A percentile compares a stretch with the other conserved stretches of the same genome.
Evolutionary conservation across 2,329 filamentous ascomycete genomes (phyloP).

Genomic region (Cladophialophora immunda): DNA sequence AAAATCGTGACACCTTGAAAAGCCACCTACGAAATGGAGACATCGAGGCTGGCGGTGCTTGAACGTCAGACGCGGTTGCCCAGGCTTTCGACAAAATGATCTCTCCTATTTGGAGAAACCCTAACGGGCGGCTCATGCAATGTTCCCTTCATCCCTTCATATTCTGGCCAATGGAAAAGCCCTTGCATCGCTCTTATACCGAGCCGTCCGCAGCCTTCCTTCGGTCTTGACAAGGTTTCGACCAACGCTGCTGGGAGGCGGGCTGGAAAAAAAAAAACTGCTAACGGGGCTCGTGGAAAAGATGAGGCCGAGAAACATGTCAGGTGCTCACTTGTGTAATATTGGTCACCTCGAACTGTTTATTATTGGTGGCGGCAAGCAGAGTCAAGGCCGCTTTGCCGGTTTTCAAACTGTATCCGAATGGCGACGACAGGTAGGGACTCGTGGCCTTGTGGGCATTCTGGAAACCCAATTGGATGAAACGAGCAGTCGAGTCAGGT

Average conservation of each 20-base stretch:
- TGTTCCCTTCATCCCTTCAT: neutral
- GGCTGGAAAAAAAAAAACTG: neutral
- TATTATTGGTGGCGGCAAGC: neutral
- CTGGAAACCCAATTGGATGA: neutral
- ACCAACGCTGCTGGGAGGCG: neutral
- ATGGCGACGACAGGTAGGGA: neutral
- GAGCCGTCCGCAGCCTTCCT: neutral
- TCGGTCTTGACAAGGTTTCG: neutral
- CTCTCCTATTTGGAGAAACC: neutral
- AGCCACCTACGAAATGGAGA: constrained; percentile 24
- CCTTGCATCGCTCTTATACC: neutral
- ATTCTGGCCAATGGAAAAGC: neutral
- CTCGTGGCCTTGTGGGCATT: neutral
- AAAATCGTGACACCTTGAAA: neutral
- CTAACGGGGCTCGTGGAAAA: neutral
- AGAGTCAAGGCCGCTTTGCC: neutral
- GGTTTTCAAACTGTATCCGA: neutral
- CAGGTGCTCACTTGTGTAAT: constrained; percentile 5
- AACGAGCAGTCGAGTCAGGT: neutral
- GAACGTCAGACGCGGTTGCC: neutral
- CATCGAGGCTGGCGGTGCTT: neutral
- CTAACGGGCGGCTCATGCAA: neutral
- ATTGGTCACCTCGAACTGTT: neutral
- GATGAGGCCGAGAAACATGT: neutral
- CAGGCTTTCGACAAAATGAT: neutral